These are phyloP conservation scores for Eragrostis curvula DNA, from an alignment of 176 grass and related monocot species.

Conservation along the genomic window DNA sequence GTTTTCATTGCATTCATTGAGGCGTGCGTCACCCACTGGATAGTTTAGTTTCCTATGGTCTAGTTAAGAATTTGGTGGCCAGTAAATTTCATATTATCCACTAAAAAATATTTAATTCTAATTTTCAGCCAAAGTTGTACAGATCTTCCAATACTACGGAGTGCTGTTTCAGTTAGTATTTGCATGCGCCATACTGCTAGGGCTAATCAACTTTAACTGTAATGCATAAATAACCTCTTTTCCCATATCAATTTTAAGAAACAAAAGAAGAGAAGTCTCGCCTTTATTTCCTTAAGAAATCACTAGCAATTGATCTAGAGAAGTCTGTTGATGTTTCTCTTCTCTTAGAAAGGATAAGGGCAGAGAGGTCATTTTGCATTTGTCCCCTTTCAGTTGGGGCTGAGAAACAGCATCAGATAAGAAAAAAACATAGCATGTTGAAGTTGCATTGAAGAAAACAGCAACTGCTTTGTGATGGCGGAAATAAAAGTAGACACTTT, in stretches of 20 bases:
- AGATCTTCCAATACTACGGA: not conserved
- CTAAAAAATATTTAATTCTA: not conserved
- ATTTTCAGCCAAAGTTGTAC: not conserved
- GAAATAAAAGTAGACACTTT: not conserved
- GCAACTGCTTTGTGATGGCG: not conserved
- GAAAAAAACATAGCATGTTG: not conserved
- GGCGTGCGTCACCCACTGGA: not conserved
- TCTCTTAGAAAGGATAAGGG: no score
- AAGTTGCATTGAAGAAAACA: slow-evolving; percentile 6
- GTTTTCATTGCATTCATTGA: slow-evolving; percentile 13
- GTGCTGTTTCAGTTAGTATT: not conserved
- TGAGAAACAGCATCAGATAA: not conserved
- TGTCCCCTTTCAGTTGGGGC: not conserved
- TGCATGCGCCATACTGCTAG: not conserved
- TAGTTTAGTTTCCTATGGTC: not conserved
- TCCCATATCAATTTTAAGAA: not conserved
- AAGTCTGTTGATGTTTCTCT: not conserved
- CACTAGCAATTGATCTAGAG: not conserved
- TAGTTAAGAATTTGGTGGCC: not conserved
- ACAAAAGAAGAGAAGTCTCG: not conserved
- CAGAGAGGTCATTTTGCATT: not conserved
- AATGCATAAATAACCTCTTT: not conserved
- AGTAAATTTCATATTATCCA: not conserved
- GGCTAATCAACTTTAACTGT: not conserved
- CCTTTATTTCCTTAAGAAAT: not conserved